These are phyloP conservation scores for Colletotrichum sidae DNA, from an alignment of 2,329 filamentous ascomycete genomes.

Conservation along the genomic window DNA sequence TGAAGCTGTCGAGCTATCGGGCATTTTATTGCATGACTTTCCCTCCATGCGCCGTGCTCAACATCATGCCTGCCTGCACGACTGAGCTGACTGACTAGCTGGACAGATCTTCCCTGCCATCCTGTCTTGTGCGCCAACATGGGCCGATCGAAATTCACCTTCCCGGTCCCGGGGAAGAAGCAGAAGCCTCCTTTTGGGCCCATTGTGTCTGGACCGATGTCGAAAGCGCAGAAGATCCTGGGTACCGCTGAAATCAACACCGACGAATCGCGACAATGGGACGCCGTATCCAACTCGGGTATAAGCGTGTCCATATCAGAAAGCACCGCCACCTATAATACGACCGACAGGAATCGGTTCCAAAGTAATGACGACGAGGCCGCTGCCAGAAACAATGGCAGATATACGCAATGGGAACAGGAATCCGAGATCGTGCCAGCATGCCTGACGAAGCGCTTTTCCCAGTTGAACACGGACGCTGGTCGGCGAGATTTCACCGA, in stretches of 20 bases:
- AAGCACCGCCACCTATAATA: constrained; percentile 47
- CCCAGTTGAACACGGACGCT: constrained; percentile 29
- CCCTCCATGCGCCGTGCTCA: background rate
- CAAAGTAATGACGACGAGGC: constrained; percentile 24
- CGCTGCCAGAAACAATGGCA: constrained; percentile 39
- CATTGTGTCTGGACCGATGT: constrained; percentile 52
- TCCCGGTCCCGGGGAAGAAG: constrained; percentile 60
- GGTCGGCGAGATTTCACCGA: constrained; percentile 47
- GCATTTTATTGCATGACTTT: background rate
- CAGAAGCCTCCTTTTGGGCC: constrained; percentile 50
- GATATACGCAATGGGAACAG: constrained; percentile 53
- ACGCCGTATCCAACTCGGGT: constrained; percentile 54
- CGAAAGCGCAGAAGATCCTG: constrained; percentile 64
- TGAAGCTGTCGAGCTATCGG: constrained; percentile 19
- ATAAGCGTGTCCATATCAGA: constrained; percentile 60
- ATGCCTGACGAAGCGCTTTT: constrained; percentile 39
- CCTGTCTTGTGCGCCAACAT: constrained; percentile 42
- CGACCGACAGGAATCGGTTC: constrained; percentile 39
- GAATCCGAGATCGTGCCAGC: constrained; percentile 60
- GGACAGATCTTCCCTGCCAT: constrained; percentile 15
- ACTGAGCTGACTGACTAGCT: constrained; percentile 18
- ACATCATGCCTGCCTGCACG: constrained; percentile 8
- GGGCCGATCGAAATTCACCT: constrained; percentile 59
- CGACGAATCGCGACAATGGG: constrained; percentile 55
- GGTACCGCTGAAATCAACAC: constrained; percentile 59